phyloP scores from a whole-genome alignment of 108 stramenopile genomes.

The Fragilaria radians region DNA sequence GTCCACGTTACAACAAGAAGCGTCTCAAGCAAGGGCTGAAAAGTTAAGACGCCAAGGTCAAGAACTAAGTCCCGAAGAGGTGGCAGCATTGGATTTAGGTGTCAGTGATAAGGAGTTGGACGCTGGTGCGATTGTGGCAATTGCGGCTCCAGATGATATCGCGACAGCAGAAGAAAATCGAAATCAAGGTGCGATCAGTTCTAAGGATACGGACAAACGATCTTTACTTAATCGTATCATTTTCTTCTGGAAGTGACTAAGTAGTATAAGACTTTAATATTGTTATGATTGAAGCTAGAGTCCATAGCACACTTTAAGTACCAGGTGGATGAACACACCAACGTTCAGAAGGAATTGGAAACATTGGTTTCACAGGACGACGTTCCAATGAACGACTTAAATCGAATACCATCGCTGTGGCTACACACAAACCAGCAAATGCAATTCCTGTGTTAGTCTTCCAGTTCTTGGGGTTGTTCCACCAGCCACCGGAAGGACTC shows the following conservation, averaged over 20 bases:
- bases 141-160: constrained; percentile 15
- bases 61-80: constrained; percentile 16
- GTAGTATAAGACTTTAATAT: constrained; percentile 21
- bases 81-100: constrained; percentile 27
- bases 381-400: constrained; percentile 65
- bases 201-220: constrained; percentile 3
- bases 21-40: constrained; percentile 18
- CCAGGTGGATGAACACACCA: constrained; percentile 31
- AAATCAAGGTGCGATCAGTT: not conserved
- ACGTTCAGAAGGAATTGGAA: constrained; percentile 39
- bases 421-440: constrained; percentile 27
- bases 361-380: constrained; percentile 53
- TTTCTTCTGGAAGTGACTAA: constrained; percentile 49
- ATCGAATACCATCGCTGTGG: constrained; percentile 44
- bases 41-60: constrained; percentile 10
- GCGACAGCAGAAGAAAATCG: constrained; percentile 20
- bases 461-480: constrained; percentile 69
- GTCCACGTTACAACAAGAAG: constrained; percentile 29
- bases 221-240: constrained; percentile 32
- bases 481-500: constrained; percentile 86
- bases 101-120: constrained; percentile 12
- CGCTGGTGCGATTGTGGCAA: constrained; percentile 14
- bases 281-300: not conserved
- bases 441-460: constrained; percentile 68
- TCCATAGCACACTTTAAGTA: not conserved